phyloP scores from a whole-genome alignment of 805 yeast species.

The Candida palmyrensis region DNA sequence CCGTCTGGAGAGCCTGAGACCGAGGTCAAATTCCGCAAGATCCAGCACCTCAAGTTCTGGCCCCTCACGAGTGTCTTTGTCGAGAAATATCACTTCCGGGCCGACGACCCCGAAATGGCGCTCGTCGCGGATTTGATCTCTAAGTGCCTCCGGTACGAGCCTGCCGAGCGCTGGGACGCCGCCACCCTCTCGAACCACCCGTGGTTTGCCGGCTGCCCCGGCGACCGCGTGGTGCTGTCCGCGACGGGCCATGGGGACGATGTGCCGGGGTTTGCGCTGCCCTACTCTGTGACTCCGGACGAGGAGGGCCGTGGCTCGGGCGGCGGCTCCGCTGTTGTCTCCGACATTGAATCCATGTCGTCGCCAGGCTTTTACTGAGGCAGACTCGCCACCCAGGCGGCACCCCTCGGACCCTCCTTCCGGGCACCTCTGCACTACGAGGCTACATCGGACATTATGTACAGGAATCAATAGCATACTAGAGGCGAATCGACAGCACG shows the following conservation, averaged over 20 bases:
- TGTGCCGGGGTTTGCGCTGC: conserved; percentile 28
- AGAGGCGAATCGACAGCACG: too few species aligned
- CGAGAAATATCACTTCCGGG: conserved; percentile 44
- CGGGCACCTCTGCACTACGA: too few species aligned
- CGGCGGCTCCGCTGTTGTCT: background rate
- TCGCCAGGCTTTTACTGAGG: too few species aligned
- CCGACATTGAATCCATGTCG: too few species aligned
- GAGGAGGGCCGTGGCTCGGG: background rate
- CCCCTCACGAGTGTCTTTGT: conserved; percentile 42
- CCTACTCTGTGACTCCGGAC: conserved; percentile 7
- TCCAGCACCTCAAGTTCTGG: conserved; percentile 48
- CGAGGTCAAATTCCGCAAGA: conserved; percentile 34
- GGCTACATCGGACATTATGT: too few species aligned
- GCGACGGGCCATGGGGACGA: conserved; percentile 7
- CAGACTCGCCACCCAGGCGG: too few species aligned
- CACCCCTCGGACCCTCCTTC: too few species aligned
- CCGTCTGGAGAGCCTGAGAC: conserved; percentile 3
- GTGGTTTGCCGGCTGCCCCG: conserved; percentile 31
- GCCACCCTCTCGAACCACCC: conserved; percentile 49
- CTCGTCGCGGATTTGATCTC: conserved; percentile 43
- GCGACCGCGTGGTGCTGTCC: background rate
- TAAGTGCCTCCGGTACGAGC: conserved; percentile 46
- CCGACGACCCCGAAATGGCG: conserved; percentile 19
- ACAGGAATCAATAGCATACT: too few species aligned
- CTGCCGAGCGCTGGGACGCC: conserved; percentile 49